Base-by-base conservation (phyloP, 2,329 filamentous ascomycete genomes). In the Pseudonectria foliicola region DNA sequence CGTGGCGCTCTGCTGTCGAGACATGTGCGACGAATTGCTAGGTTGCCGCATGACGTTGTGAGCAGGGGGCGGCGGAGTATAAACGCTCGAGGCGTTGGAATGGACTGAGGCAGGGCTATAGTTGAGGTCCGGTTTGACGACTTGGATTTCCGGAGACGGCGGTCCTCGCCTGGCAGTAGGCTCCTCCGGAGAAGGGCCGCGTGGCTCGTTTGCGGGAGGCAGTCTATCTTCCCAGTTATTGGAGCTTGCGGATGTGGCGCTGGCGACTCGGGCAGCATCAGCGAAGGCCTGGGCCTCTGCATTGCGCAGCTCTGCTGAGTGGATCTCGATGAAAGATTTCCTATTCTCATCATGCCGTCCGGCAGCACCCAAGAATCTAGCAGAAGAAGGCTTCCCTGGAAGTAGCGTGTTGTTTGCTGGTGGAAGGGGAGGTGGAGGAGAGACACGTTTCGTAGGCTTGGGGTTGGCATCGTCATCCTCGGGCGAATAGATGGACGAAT, bases 271-370 rank as follows among this genome's bases (percentile, higher is more conserved):
- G 34, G 49, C 57, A 31, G 73, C 73, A 39, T 73, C 66, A 7
- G 73, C 67, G 42, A 81, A 70, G 7, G 74, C 76, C 48, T 66
- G 65, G 3, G 73, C 77, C 52, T 81, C 77, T 5, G 71, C 75
- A 46, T 71, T 61, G 25, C 75, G 68, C 70, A 80, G 78, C 50
- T 80, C 64, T 4, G 74, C 74, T 49, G 69, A 72, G 44, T 73
- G 73, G 13, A 66, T 64, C 52, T 73, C 74, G 37, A 79, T 76
- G 45, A 73, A 76, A 0, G 74, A 78, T 38, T 64, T 68, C 33
- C 74, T 64, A 29, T 69, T 68, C 16, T 77, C 73, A 41, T 77
- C 69, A 21, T 64, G 66, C 10, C 55, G 49, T 13, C 51, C 52
- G 13, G 57, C 62, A 10, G 60, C 56, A 10, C 66, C 67, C 13